phyloP scores from a whole-genome alignment of 805 yeast genomes.

The Clavispora vitiphila region DNA sequence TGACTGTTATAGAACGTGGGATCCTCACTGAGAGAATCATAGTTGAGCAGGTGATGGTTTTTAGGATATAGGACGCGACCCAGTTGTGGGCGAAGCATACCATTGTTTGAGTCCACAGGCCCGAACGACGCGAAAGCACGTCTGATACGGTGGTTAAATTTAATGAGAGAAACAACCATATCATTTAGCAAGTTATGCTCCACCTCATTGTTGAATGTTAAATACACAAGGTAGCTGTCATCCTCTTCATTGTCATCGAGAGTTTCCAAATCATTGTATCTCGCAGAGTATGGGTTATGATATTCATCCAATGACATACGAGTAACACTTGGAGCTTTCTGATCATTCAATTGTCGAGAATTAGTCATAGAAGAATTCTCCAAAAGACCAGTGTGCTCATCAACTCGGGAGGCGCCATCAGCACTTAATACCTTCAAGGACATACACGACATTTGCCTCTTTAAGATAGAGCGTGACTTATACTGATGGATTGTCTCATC shows the following conservation, averaged over 20 bases:
- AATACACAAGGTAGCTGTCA: conserved; percentile 21
- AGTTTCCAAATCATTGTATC: conserved; percentile 9
- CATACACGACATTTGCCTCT: conserved; percentile 15
- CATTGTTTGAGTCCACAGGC: neutral
- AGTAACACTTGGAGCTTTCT: neutral
- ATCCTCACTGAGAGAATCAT: conserved; percentile 33
- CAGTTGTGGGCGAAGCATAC: neutral
- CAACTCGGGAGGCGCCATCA: neutral
- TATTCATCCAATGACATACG: neutral
- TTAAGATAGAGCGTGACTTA: conserved; percentile 11
- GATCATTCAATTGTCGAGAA: neutral
- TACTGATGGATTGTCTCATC: conserved; percentile 20
- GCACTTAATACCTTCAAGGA: conserved; percentile 3
- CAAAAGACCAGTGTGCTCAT: neutral
- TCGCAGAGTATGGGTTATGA: conserved; percentile 3
- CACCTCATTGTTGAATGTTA: conserved; percentile 16
- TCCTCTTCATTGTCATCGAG: conserved; percentile 15
- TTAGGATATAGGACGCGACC: conserved; percentile 3
- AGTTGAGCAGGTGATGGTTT: conserved; percentile 12
- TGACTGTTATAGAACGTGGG: conserved; percentile 19
- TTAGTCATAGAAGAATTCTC: neutral
- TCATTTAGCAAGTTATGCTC: conserved; percentile 16
- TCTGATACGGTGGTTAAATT: conserved; percentile 17
- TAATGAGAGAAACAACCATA: conserved; percentile 19
- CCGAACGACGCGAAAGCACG: conserved; percentile 5